Base-by-base conservation (phyloP, 1,284 basidiomycete genomes). In the Microbotryum violaceum region DNA sequence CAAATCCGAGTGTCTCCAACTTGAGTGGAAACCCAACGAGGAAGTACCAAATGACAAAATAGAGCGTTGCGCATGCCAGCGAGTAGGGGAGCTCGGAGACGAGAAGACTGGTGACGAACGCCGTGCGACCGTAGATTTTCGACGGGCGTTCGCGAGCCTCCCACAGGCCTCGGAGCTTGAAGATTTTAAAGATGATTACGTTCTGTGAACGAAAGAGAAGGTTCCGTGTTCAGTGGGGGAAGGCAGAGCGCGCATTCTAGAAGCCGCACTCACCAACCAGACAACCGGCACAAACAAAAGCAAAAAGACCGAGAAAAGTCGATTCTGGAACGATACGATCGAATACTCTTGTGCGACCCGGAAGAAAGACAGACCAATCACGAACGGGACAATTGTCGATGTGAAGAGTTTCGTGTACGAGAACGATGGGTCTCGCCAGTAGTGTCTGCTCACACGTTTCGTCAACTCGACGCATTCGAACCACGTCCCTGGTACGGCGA, bases 11-110 rank as follows among this genome's bases (percentile, higher is more conserved):
- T 67, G 88, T 81, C n/a, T 53, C 49, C 18, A 25, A 7, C 31
- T 62, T 31, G 54, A 62, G n/a, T 2, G 68, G 69, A 48, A 65
- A 64, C 12, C 64, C 64, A 25, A 67, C 83, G 1, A 88, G 85
- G 63, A 70, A 77, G 65, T 75, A 77, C 71, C 73, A 71, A n/a
- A 78, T 75, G 45, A 85, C 79, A 85, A 86, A 91, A 77, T 89
- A 92, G 0, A 85, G 78, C 56, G 85, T 73, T 1, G 82, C 85
- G 67, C 88, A 91, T 3, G 86, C 65, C 16, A 70, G 12, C 54
- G 83, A 87, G 76, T 88, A 87, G 1, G 88, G 90, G 64, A 89
- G 82, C 76, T 93, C 90, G 62, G 89, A 86, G 20, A 90, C 73
- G 47, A 92, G 50, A 49, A 71, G 54, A 12, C 85, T 85, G 53